Conservation (phyloP, 148 eudicot genomes). For the Camellia japonica region DNA sequence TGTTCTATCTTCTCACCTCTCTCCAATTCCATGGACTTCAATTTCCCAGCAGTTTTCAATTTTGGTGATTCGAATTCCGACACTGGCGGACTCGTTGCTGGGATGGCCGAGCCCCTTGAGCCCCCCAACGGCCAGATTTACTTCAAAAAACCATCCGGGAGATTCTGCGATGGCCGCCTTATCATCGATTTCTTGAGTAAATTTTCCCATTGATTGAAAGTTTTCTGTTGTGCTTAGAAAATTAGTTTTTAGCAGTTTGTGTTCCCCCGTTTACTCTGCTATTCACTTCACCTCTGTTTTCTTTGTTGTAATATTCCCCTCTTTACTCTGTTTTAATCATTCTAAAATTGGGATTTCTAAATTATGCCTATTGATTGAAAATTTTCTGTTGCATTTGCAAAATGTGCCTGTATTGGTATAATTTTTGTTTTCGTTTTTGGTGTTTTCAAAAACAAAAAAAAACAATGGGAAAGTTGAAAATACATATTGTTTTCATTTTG, state of each 20-base stretch:
- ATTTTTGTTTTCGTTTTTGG: no score
- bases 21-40: slow-evolving; percentile 50
- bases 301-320: neutral
- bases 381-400: no score
- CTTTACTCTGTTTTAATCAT: neutral
- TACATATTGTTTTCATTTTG: no score
- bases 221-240: neutral
- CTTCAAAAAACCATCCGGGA: slow-evolving; percentile 79
- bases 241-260: neutral
- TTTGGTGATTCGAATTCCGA: slow-evolving; percentile 97
- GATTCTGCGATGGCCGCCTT: slow-evolving; percentile 90
- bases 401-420: no score
- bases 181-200: slow-evolving; percentile 76
- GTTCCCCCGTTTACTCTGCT: neutral
- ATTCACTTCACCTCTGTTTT: neutral
- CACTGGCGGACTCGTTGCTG: slow-evolving; percentile 73
- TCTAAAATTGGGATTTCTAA: neutral
- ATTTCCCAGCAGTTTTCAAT: slow-evolving; percentile 87
- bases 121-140: slow-evolving; percentile 82
- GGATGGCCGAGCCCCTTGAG: slow-evolving; percentile 45
- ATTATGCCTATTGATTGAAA: no score
- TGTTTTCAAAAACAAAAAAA: no score
- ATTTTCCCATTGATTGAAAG: slow-evolving; percentile 3
- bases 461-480: no score
- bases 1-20: slow-evolving; percentile 29